Evolutionary conservation across 352 stramenopile genomes (phyloP).

Genomic region (Discostella stelligera): DNA sequence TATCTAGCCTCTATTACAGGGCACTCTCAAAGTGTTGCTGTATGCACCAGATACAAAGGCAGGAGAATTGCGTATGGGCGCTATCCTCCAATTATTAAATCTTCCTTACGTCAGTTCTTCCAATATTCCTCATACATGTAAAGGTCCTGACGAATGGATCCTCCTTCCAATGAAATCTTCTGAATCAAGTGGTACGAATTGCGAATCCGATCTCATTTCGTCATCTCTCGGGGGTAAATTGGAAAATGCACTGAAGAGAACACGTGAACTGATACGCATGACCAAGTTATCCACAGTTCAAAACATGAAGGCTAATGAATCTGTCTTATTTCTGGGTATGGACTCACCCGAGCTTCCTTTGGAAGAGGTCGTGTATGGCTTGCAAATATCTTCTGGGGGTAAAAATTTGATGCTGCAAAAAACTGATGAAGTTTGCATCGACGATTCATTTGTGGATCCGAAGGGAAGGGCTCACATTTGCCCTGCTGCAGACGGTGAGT

Average conservation of each 20-base stretch:
- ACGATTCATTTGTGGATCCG: not conserved
- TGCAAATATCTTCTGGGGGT: conserved; percentile 26
- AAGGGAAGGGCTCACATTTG: conserved; percentile 53
- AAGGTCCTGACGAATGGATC: conserved; percentile 22
- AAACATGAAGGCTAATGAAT: conserved; percentile 9
- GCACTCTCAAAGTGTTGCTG: conserved; percentile 53
- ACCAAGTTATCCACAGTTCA: not conserved
- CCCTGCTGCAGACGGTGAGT: conserved; percentile 59
- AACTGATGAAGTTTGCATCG: not conserved
- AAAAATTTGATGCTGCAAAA: not conserved
- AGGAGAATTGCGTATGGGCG: conserved; percentile 32
- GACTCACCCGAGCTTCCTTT: conserved; percentile 69
- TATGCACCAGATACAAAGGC: conserved; percentile 51
- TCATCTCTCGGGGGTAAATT: conserved; percentile 63
- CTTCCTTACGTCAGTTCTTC: not conserved
- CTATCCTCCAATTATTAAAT: conserved; percentile 45
- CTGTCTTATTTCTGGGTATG: conserved; percentile 79
- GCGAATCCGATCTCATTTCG: conserved; percentile 40
- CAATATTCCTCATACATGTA: not conserved
- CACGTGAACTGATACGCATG: conserved; percentile 16
- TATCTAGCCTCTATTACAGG: conserved; percentile 19
- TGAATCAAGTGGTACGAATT: conserved; percentile 20
- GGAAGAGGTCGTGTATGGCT: conserved; percentile 59
- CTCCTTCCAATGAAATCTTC: conserved; percentile 30
- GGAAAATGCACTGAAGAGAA: conserved; percentile 53